phyloP scores from a whole-genome alignment of 2,329 filamentous ascomycete genomes.

The Colletotrichum sp. region DNA sequence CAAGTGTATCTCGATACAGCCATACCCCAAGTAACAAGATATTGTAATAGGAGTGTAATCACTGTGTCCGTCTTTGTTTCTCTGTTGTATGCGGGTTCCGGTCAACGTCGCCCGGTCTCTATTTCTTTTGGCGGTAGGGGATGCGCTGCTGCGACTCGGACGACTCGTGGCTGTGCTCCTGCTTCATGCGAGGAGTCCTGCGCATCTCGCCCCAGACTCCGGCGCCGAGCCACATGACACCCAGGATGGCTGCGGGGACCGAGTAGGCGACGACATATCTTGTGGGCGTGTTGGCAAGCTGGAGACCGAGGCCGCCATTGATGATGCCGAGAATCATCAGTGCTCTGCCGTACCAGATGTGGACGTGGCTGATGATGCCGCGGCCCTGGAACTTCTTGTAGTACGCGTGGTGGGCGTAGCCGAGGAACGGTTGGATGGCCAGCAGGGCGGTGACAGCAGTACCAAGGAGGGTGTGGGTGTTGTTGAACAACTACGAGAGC shows the following conservation, averaged over 20 bases:
- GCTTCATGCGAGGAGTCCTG: slow-evolving; percentile 11
- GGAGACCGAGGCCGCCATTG: slow-evolving; percentile 68
- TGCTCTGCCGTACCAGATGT: slow-evolving; percentile 67
- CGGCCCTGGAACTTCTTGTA: slow-evolving; percentile 54
- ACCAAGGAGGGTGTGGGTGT: slow-evolving; percentile 61
- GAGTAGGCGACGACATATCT: slow-evolving; percentile 58
- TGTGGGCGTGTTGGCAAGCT: slow-evolving; percentile 46
- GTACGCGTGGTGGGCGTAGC: slow-evolving; percentile 61
- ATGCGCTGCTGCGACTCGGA: slow-evolving; percentile 14
- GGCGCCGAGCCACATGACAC: slow-evolving; percentile 46
- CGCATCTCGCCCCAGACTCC: slow-evolving; percentile 9
- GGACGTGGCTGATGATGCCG: slow-evolving; percentile 56
- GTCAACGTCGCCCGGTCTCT: background rate
- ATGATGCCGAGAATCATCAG: slow-evolving; percentile 64
- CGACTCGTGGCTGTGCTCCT: slow-evolving; percentile 15
- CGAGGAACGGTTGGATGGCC: slow-evolving; percentile 62
- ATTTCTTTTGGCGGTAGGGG: slow-evolving; percentile 17
- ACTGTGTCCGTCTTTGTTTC: background rate
- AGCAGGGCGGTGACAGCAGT: slow-evolving; percentile 59
- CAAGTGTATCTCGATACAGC: background rate
- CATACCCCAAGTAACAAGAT: background rate
- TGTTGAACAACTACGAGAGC: slow-evolving; percentile 51
- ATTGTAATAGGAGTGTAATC: background rate
- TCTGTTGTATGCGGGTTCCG: background rate
- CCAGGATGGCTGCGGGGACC: slow-evolving; percentile 57